A percentile compares a stretch with the other conserved stretches of the same genome.
phyloP scores from a whole-genome alignment of 306 rosid species.

The Corylus heterophylla region DNA sequence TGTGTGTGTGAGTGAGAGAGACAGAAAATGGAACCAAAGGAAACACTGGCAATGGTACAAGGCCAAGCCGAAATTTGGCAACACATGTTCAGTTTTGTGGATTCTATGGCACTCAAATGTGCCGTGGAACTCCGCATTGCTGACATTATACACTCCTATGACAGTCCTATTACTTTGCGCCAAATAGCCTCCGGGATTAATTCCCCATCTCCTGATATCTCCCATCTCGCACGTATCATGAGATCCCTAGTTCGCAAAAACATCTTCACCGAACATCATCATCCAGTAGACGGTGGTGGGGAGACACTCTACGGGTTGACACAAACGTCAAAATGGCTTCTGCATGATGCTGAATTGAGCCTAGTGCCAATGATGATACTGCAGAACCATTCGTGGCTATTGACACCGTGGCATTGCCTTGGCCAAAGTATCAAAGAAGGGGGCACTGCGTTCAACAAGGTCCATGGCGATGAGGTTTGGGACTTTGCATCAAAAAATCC shows the following conservation, averaged over 20 bases:
- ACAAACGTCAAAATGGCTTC: slow-evolving; percentile 33
- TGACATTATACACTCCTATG: slow-evolving; percentile 40
- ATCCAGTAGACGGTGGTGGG: neutral
- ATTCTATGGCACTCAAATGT: slow-evolving; percentile 49
- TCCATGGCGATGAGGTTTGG: slow-evolving; percentile 36
- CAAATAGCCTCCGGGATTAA: slow-evolving; percentile 25
- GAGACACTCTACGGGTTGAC: slow-evolving; percentile 34
- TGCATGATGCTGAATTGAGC: slow-evolving; percentile 20
- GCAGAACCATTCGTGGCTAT: slow-evolving; percentile 20
- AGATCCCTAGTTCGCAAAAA: slow-evolving; percentile 29
- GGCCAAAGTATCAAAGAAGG: slow-evolving; percentile 28
- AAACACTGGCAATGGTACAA: slow-evolving; percentile 18
- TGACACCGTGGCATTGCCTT: slow-evolving; percentile 35
- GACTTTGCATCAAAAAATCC: slow-evolving; percentile 27
- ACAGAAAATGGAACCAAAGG: slow-evolving; percentile 15
- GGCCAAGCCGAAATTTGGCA: slow-evolving; percentile 51
- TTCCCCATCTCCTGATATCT: slow-evolving; percentile 25
- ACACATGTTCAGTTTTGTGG: slow-evolving; percentile 36
- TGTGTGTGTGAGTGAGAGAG: neutral
- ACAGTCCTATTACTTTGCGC: slow-evolving; percentile 27
- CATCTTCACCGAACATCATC: slow-evolving; percentile 33
- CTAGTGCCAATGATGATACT: slow-evolving; percentile 27
- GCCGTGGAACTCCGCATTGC: slow-evolving; percentile 45
- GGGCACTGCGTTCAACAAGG: slow-evolving; percentile 27
- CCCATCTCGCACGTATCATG: slow-evolving; percentile 44